Conservation (phyloP, 441 rosid genomes). For the Euphorbia celastroides region DNA sequence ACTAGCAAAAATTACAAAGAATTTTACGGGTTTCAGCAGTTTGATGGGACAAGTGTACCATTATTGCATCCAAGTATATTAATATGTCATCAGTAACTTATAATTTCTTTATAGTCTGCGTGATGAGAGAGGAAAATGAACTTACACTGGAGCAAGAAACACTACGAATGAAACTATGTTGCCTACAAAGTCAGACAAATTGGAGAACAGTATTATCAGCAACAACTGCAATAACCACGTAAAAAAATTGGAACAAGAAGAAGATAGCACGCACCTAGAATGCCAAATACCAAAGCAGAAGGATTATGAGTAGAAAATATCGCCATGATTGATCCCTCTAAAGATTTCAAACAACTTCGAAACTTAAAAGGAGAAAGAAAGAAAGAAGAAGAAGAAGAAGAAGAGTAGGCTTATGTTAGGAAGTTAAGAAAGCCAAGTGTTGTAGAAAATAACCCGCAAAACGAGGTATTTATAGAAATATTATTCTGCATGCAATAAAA, state of each 20-base stretch:
- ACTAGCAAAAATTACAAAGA: too few species aligned
- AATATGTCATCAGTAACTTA: too few species aligned
- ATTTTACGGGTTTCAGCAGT: too few species aligned
- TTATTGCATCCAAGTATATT: too few species aligned
- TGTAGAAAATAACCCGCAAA: not conserved
- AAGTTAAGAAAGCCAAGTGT: conserved; percentile 9
- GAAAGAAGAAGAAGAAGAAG: not conserved
- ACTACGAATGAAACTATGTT: conserved; percentile 66
- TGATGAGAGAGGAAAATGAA: too few species aligned
- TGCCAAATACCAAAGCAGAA: conserved; percentile 46
- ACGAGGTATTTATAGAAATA: conserved; percentile 18
- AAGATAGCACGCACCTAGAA: conserved; percentile 39
- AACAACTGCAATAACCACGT: not conserved
- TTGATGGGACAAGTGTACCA: too few species aligned
- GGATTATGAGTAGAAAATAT: conserved; percentile 37
- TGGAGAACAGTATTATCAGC: not conserved
- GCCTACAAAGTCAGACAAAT: conserved; percentile 34
- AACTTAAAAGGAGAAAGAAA: too few species aligned
- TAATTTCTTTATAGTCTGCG: too few species aligned
- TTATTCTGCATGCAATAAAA: not conserved
- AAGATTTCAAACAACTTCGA: not conserved
- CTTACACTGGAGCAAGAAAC: conserved; percentile 81
- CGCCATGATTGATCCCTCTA: conserved; percentile 28
- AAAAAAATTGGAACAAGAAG: not conserved
- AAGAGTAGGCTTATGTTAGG: not conserved